Evolutionary conservation across 2,329 filamentous ascomycete species (phyloP), one percentile per base, ranked within the genome.

Genomic region (Botrytis byssoidea): DNA sequence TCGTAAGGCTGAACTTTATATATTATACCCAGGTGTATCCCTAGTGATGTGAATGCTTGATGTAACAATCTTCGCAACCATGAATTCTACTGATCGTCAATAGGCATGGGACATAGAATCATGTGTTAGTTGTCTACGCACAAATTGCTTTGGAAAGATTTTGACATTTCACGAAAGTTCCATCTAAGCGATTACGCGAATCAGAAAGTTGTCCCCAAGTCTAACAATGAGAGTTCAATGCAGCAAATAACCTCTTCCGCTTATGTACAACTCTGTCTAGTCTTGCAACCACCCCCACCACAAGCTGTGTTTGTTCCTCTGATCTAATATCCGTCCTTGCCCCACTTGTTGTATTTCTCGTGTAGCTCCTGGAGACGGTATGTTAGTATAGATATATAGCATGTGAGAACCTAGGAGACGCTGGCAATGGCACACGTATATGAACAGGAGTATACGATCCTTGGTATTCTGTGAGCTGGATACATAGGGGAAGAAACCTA

Each of bases 261-360:
- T 74, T 78, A 79, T 79, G 76, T 80, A 80, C 77, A 73, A 60
- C 68, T 70, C 67, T 68, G 66, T 32, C 18, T 32, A 44, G 51
- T 64, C 70, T 59, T 57, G 46, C 67, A 70, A 71, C 48, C 29
- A 66, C 25, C 40, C 70, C 35, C 51, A 40, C 60, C 60, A 67
- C 61, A 55, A 35, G 69, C 68, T 44, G n/a, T 37, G 64, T 46
- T n/a, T 87, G 74, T 83, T 16, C 35, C 22, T 70, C 42, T 71
- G 57, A 32, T 74, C 77, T 81, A 81, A 74, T 80, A 98, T 79
- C 94, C 95, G 79, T 98, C 96, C 90, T 98, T 98, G 84, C 96
- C 96, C 90, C 93, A 98, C 89, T 99, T 99, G 93, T 99, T 99
- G 90, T 92, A 98, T 86, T 92, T 92, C 80, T 99, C 96, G 86